These are phyloP conservation scores for Cladosporium sp. DNA, from an alignment of 2,329 filamentous ascomycete species.

Conservation along the genomic window DNA sequence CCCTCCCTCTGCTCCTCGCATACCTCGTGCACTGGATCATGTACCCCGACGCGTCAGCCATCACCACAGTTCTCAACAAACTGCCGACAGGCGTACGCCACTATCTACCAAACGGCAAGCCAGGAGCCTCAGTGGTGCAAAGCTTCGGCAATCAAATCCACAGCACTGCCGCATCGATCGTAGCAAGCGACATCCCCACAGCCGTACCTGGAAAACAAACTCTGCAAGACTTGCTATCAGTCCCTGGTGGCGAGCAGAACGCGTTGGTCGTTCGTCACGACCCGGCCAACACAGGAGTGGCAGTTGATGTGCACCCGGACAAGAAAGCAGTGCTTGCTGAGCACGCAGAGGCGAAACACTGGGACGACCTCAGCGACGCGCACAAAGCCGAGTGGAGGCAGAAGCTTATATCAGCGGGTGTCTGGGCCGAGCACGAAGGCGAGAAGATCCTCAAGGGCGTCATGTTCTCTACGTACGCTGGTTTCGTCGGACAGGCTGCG, in stretches of 20 bases:
- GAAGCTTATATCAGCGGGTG: constrained; percentile 66
- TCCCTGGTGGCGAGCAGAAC: constrained; percentile 30
- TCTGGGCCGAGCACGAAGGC: constrained; percentile 78
- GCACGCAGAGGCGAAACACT: constrained; percentile 57
- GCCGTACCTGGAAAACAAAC: constrained; percentile 17
- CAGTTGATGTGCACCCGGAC: constrained; percentile 37
- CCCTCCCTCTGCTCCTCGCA: constrained; percentile 64
- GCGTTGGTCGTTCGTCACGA: constrained; percentile 42
- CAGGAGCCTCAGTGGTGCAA: constrained; percentile 21
- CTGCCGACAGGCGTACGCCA: constrained; percentile 54
- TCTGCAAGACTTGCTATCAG: constrained; percentile 25
- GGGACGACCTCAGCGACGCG: constrained; percentile 67
- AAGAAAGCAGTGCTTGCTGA: constrained; percentile 45
- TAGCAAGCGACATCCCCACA: constrained; percentile 11
- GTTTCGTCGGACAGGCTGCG: constrained; percentile 53
- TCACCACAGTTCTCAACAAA: constrained; percentile 50
- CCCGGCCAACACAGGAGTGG: constrained; percentile 39
- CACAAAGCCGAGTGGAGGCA: constrained; percentile 70
- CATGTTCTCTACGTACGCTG: constrained; percentile 72
- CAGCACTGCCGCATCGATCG: constrained; percentile 26
- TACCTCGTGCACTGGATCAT: constrained; percentile 67
- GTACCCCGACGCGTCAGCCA: constrained; percentile 28
- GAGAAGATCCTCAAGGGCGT: constrained; percentile 75
- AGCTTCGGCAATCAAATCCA: constrained; percentile 31
- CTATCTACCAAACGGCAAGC: constrained; percentile 27